Base-by-base conservation (phyloP, 805 yeast genomes). In the Blastobotrys muscicola region DNA sequence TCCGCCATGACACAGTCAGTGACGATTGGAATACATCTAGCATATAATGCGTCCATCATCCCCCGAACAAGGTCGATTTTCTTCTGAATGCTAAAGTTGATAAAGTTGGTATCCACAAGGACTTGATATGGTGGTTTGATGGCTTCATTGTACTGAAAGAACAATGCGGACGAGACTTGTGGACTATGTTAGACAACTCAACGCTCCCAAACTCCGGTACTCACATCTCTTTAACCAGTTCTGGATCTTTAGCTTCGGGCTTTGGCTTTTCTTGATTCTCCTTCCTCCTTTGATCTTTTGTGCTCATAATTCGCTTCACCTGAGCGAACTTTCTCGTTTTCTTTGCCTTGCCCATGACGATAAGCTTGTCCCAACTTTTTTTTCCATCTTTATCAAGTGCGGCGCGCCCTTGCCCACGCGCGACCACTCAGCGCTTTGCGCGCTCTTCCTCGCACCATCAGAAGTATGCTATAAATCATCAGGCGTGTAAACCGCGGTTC, bases 1-100 rank as follows among this genome's bases (percentile, higher is more conserved):
- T 92, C 98, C 0, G 98, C 98, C 82, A 92, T 77, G 15, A 92
- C 98, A 68, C 98, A 92, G 64, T 92, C 98, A 2, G 98, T 92
- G 36, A 92, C 81, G 41, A 89, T 76, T 9, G 97, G 97, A 39
- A 90, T 85, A 69, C 97, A 87, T 60, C 92, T 86, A 37, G 98
- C 98, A 59, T 82, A 82, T 33, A 90, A 68, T 46, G 94, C 75
- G 62, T 90, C 97, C 97, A 92, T 90, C 82, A 92, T 82, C 9
- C 97, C 98, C 55, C 87, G 75, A n/a, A 86, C 89, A 8, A 92
- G 69, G 61, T 92, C 98, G 43, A 92, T 80, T 58, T 92, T 92
- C 68, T 92, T 92, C 62, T 87, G 97, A 52, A 92, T 90, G 50
- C 95, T 85, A 65, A 89, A 89, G 69, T 92, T 92, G 64, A 92